phyloP scores from a whole-genome alignment of 768 basidiomycete species.

The Cystofilobasidium macerans region DNA sequence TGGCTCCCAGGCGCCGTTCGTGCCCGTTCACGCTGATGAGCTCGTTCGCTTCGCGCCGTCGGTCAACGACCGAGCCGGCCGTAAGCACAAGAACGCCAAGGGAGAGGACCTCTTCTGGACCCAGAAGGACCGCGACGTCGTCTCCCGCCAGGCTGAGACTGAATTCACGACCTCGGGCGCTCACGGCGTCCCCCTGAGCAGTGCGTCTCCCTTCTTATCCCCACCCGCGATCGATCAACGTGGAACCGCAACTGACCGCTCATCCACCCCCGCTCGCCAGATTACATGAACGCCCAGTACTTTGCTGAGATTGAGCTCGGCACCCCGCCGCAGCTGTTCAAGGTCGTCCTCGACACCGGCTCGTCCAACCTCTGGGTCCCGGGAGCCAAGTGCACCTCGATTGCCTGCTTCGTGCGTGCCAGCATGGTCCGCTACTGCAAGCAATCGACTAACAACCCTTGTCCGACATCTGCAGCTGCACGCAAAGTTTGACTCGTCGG shows the following conservation, averaged over 20 bases:
- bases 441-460: slow-evolving; percentile 66
- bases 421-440: too few species aligned
- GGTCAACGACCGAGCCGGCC: slow-evolving; percentile 55
- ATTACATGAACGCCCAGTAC: slow-evolving; percentile 98
- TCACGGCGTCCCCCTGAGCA: background rate
- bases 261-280: slow-evolving; percentile 40
- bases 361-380: slow-evolving; percentile 84
- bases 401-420: slow-evolving; percentile 38
- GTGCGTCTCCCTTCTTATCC: background rate
- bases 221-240: background rate
- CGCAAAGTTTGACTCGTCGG: slow-evolving; percentile 68
- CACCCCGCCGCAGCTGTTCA: slow-evolving; percentile 78
- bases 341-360: slow-evolving; percentile 83
- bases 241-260: background rate
- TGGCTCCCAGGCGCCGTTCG: slow-evolving; percentile 41
- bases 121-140: slow-evolving; percentile 30
- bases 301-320: slow-evolving; percentile 78
- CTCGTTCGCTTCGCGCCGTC: slow-evolving; percentile 44
- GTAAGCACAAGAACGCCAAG: slow-evolving; percentile 45
- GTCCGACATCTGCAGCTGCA: slow-evolving; percentile 78
- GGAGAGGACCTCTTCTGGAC: slow-evolving; percentile 46
- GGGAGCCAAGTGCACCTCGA: slow-evolving; percentile 34
- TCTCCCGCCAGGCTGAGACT: slow-evolving; percentile 33
- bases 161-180: background rate
- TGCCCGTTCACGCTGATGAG: background rate